These are phyloP conservation scores for Microcyclospora tardicrescens DNA, from an alignment of 2,329 filamentous ascomycete species.

Conservation along the genomic window DNA sequence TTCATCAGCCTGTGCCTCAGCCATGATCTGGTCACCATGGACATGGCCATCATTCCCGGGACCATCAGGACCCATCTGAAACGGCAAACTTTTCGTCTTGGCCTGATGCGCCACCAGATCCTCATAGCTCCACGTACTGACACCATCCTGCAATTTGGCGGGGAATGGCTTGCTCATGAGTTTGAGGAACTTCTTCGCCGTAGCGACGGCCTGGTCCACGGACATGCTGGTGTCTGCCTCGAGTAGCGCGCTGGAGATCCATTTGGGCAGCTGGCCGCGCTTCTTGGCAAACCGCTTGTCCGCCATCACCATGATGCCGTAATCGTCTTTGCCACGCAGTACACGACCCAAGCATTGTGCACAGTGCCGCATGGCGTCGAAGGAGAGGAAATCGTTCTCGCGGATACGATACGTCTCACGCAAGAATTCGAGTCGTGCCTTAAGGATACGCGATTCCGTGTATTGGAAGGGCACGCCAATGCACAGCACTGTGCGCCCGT, in stretches of 20 bases:
- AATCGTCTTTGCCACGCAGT: constrained; percentile 91
- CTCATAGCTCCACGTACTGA: constrained; percentile 77
- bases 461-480: constrained; percentile 98
- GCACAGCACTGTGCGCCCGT: constrained; percentile 86
- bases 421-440: constrained; percentile 90
- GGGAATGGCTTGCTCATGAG: constrained; percentile 88
- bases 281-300: constrained; percentile 92
- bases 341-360: constrained; percentile 94
- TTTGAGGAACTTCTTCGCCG: constrained; percentile 76
- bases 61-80: constrained; percentile 49
- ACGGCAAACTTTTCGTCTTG: constrained; percentile 30
- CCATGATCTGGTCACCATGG: constrained; percentile 21
- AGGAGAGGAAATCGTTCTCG: constrained; percentile 94
- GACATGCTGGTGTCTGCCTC: constrained; percentile 82
- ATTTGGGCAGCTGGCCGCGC: constrained; percentile 78
- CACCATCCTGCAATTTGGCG: constrained; percentile 72
- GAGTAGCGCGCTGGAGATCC: constrained; percentile 81
- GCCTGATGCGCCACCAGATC: constrained; percentile 69
- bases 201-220: constrained; percentile 87
- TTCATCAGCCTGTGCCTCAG: constrained; percentile 16
- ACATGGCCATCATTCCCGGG: constrained; percentile 30
- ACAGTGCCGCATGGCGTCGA: constrained; percentile 98
- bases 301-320: constrained; percentile 98
- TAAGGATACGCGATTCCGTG: constrained; percentile 92
- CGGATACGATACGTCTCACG: constrained; percentile 92